Percentiles rank a stretch among this genome's conserved stretches.
phyloP scores from a whole-genome alignment of 306 rosid genomes.

The Fragaria vesca region DNA sequence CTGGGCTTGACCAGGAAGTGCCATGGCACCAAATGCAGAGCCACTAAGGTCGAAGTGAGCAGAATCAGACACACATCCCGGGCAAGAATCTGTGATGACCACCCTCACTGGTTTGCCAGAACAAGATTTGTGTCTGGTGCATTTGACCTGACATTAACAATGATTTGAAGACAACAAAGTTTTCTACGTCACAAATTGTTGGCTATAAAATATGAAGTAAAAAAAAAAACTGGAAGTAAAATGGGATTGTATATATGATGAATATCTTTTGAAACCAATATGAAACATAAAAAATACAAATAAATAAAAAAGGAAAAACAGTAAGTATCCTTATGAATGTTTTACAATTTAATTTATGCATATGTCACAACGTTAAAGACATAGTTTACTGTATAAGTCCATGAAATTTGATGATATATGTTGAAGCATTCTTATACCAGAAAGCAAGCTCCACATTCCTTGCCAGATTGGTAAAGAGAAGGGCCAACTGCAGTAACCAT shows the following conservation, averaged over 20 bases:
- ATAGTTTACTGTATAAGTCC: no score
- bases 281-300: no score
- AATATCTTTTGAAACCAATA: no score
- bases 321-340: no score
- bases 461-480: conserved; percentile 39
- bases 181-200: background rate
- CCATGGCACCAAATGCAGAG: conserved; percentile 49
- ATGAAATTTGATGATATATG: no score
- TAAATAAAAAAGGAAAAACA: no score
- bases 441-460: conserved; percentile 45
- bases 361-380: no score
- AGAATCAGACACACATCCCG: conserved; percentile 29
- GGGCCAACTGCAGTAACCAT: conserved; percentile 39
- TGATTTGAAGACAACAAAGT: background rate
- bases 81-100: conserved; percentile 41
- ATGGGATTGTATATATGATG: no score
- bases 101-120: conserved; percentile 37
- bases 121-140: conserved; percentile 30
- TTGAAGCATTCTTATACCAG: conserved; percentile 14
- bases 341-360: no score
- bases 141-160: conserved; percentile 23
- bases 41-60: conserved; percentile 52
- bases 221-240: no score
- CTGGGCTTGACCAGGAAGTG: conserved; percentile 26
- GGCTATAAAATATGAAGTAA: background rate